Conservation (phyloP, 495 filamentous ascomycete species). For the Platismatia glauca region DNA sequence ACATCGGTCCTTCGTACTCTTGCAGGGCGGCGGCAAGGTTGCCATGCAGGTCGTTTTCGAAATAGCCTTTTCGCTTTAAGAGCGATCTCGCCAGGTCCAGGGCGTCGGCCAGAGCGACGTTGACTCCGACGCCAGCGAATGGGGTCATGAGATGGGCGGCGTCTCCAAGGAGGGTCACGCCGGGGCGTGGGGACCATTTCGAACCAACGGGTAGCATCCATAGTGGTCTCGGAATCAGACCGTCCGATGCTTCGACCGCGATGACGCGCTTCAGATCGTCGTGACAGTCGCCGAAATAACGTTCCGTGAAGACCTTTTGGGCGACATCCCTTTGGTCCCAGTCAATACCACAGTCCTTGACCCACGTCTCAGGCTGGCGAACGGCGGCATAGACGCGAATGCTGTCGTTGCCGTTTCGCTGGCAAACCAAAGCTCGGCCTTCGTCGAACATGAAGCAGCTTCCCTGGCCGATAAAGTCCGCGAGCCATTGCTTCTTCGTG, state of each 20-base stretch:
- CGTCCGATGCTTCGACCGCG: neutral
- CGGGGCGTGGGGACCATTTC: constrained; percentile 36
- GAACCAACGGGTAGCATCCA: constrained; percentile 46
- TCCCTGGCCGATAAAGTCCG: constrained; percentile 34
- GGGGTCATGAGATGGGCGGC: constrained; percentile 54
- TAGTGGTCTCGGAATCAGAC: constrained; percentile 23
- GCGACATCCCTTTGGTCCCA: constrained; percentile 2
- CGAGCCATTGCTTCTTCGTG: constrained; percentile 26
- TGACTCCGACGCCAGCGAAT: constrained; percentile 51
- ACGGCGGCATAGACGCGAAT: constrained; percentile 29
- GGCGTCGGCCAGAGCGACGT: constrained; percentile 49
- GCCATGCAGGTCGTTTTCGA: neutral
- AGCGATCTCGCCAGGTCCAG: constrained; percentile 40
- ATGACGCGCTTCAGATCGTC: constrained; percentile 19
- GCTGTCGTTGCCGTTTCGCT: constrained; percentile 38
- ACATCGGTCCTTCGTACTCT: constrained; percentile 6
- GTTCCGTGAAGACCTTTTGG: constrained; percentile 12
- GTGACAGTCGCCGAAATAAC: constrained; percentile 24
- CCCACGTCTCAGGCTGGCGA: constrained; percentile 31
- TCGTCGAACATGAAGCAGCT: constrained; percentile 34
- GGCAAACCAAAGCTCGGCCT: constrained; percentile 32
- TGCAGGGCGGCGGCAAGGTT: neutral
- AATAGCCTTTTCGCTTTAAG: neutral
- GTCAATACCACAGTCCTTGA: constrained; percentile 28
- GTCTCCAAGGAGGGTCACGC: constrained; percentile 49